Conservation (phyloP, 208 protist species). For the Phytomonas francai region DNA sequence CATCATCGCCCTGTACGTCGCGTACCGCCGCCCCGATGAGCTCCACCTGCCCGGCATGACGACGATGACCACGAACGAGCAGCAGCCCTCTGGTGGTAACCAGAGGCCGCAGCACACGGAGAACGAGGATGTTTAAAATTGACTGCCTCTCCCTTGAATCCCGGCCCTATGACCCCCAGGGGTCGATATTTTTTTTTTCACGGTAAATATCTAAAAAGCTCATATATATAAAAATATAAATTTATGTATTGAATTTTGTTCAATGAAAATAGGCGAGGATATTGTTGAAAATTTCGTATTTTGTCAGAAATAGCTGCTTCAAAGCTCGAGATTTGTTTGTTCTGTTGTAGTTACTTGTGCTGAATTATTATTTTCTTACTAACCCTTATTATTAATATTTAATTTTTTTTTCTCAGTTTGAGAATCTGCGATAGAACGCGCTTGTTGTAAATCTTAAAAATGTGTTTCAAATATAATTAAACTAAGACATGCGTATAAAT, state of each 20-base stretch:
- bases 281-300: too few species aligned
- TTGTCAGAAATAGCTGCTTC: too few species aligned
- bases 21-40: conserved; percentile 45
- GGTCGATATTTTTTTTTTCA: conserved; percentile 3
- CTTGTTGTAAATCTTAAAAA: neutral
- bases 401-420: neutral
- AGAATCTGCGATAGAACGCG: neutral
- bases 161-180: neutral
- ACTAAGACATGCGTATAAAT: neutral
- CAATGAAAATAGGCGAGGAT: neutral
- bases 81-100: conserved; percentile 14
- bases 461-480: neutral
- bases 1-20: conserved; percentile 32
- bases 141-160: neutral
- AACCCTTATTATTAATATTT: neutral
- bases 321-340: too few species aligned
- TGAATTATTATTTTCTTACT: conserved; percentile 4
- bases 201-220: conserved; percentile 5
- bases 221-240: conserved; percentile 5
- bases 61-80: conserved; percentile 29
- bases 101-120: conserved; percentile 7
- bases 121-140: neutral
- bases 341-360: too few species aligned
- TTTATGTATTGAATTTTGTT: conserved; percentile 5
- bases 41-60: conserved; percentile 31